Evolutionary conservation across 305 asterid genomes (phyloP).

Genomic region (Fraxinus ornus): DNA sequence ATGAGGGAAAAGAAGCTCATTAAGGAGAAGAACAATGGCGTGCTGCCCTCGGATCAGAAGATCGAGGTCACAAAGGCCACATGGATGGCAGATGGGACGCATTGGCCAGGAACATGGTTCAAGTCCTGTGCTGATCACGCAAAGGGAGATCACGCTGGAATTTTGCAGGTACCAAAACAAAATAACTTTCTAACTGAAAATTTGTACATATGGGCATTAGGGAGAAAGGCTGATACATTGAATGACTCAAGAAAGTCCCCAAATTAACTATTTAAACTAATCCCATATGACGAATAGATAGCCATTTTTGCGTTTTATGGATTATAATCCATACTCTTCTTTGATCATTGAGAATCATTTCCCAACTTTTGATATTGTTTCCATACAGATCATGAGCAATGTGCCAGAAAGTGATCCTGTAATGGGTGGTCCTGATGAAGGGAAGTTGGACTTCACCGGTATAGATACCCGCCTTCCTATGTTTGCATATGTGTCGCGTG

Average conservation of each 20-base stretch:
- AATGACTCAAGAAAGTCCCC: neutral
- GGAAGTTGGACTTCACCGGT: slow-evolving; percentile 69
- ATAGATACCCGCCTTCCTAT: slow-evolving; percentile 77
- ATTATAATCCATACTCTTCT: neutral
- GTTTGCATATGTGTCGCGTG: slow-evolving; percentile 94
- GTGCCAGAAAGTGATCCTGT: slow-evolving; percentile 79
- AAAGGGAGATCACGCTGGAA: slow-evolving; percentile 95
- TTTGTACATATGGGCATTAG: neutral
- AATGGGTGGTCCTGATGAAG: slow-evolving; percentile 72
- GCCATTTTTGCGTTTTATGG: neutral
- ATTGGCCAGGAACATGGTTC: slow-evolving; percentile 96
- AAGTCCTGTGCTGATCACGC: slow-evolving; percentile 57
- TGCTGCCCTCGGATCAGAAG: slow-evolving; percentile 43
- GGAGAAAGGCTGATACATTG: neutral
- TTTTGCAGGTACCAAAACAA: slow-evolving; percentile 54
- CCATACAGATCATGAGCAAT: slow-evolving; percentile 80
- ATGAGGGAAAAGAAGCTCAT: slow-evolving; percentile 47
- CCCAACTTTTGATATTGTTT: neutral
- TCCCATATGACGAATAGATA: too few species aligned
- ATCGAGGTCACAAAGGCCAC: slow-evolving; percentile 53
- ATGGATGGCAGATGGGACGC: slow-evolving; percentile 98
- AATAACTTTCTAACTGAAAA: neutral
- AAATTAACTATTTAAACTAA: too few species aligned
- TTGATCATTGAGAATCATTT: neutral
- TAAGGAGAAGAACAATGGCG: slow-evolving; percentile 51